phyloP scores from a whole-genome alignment of 306 rosid genomes.

The Luffa acutangula region DNA sequence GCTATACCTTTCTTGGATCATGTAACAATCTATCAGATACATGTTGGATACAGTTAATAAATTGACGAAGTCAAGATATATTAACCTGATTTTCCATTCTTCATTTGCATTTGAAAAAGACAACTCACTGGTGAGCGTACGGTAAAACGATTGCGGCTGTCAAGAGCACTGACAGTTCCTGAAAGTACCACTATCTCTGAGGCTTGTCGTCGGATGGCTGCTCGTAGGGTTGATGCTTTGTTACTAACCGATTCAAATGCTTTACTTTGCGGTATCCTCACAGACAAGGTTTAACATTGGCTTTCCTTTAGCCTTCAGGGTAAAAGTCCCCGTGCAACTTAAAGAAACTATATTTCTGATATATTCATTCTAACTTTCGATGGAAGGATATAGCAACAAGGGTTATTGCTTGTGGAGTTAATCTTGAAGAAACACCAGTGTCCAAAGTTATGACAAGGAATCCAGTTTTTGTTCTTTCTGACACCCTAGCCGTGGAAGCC shows the following conservation, averaged over 20 bases:
- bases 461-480: constrained; percentile 83
- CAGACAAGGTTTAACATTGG: constrained; percentile 61
- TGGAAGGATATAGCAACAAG: constrained; percentile 79
- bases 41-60: constrained; percentile 2
- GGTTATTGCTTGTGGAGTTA: constrained; percentile 68
- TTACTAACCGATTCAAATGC: constrained; percentile 87
- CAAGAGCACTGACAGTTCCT: constrained; percentile 88
- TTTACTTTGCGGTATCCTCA: constrained; percentile 94
- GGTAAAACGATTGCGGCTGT: constrained; percentile 68
- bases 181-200: constrained; percentile 64
- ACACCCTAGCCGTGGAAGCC: constrained; percentile 96
- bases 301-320: neutral
- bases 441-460: constrained; percentile 94
- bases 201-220: constrained; percentile 90
- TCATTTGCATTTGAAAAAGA: constrained; percentile 35
- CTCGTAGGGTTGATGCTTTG: constrained; percentile 81
- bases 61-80: neutral
- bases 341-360: neutral
- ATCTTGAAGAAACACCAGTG: constrained; percentile 68
- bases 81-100: neutral
- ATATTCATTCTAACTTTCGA: constrained; percentile 7
- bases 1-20: neutral
- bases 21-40: neutral
- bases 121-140: constrained; percentile 75
- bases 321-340: neutral